These are phyloP conservation scores for Xanthoconium purpureum DNA, from an alignment of 768 basidiomycete genomes.

Conservation along the genomic window DNA sequence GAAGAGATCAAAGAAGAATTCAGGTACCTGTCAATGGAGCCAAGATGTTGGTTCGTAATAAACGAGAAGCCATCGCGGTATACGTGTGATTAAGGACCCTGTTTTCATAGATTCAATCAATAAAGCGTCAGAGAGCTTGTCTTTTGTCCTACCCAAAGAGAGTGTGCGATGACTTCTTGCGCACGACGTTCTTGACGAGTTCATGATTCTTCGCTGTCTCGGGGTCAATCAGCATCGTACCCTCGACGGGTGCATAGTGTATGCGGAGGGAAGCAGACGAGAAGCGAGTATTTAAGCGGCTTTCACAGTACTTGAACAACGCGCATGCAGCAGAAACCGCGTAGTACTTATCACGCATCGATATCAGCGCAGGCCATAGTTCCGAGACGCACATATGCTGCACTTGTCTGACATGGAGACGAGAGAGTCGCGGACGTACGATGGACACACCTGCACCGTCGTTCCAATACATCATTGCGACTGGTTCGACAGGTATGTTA, in stretches of 20 bases:
- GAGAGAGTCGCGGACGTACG: no score
- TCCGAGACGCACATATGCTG: slow-evolving; percentile 36
- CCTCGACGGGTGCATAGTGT: slow-evolving; percentile 75
- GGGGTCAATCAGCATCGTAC: slow-evolving; percentile 92
- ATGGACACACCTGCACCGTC: slow-evolving; percentile 63
- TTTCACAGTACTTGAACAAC: slow-evolving; percentile 81
- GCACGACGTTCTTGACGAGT: slow-evolving; percentile 71
- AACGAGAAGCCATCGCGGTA: slow-evolving; percentile 86
- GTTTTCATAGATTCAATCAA: background rate
- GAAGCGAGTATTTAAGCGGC: slow-evolving; percentile 66
- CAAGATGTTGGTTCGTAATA: slow-evolving; percentile 78
- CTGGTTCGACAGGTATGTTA: slow-evolving; percentile 60
- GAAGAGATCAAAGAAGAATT: background rate
- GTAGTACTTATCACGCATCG: slow-evolving; percentile 60
- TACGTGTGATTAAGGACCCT: slow-evolving; percentile 78
- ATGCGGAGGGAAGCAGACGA: slow-evolving; percentile 68
- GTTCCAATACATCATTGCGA: slow-evolving; percentile 83
- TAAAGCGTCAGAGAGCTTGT: background rate
- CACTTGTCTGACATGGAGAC: slow-evolving; percentile 79
- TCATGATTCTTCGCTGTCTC: slow-evolving; percentile 89
- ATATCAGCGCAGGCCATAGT: slow-evolving; percentile 4
- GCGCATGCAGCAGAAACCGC: slow-evolving; percentile 83
- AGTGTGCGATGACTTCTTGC: slow-evolving; percentile 67
- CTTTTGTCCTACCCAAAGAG: slow-evolving; percentile 61
- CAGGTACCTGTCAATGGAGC: slow-evolving; percentile 73